Conservation (phyloP, 2,329 filamentous ascomycete species). For the Ophiostoma sp. region DNA sequence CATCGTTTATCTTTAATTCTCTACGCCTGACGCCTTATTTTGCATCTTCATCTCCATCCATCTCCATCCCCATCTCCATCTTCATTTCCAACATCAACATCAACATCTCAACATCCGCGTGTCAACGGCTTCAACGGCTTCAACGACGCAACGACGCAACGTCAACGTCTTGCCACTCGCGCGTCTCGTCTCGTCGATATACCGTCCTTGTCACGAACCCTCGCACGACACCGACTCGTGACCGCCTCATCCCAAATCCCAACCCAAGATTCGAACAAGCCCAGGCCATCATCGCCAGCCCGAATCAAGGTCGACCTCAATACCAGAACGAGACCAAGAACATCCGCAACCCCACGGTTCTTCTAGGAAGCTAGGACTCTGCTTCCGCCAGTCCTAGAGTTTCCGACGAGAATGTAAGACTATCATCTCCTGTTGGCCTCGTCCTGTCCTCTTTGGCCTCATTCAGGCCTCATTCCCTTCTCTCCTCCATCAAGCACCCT, state of each 20-base stretch:
- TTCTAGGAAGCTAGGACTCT: background rate
- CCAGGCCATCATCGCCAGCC: background rate
- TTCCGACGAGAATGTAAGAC: constrained; percentile 1
- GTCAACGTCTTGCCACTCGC: no score
- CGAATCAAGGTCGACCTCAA: background rate
- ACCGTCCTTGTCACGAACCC: no score
- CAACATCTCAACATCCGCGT: no score
- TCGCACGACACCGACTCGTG: no score
- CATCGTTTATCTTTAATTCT: background rate
- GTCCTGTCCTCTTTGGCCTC: background rate
- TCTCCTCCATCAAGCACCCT: background rate
- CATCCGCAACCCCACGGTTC: background rate
- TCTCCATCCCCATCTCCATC: no score
- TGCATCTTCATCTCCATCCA: background rate
- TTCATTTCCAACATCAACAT: background rate
- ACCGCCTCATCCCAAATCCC: no score
- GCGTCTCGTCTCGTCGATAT: no score
- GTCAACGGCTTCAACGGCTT: no score
- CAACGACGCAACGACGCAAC: no score
- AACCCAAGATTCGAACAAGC: no score
- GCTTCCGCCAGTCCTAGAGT: background rate
- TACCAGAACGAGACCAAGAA: background rate
- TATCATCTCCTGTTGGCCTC: background rate
- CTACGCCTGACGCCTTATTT: background rate
- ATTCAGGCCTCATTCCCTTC: background rate